Base-by-base conservation (phyloP, 2,329 filamentous ascomycete genomes). In the Stagonosporopsis vannaccii region DNA sequence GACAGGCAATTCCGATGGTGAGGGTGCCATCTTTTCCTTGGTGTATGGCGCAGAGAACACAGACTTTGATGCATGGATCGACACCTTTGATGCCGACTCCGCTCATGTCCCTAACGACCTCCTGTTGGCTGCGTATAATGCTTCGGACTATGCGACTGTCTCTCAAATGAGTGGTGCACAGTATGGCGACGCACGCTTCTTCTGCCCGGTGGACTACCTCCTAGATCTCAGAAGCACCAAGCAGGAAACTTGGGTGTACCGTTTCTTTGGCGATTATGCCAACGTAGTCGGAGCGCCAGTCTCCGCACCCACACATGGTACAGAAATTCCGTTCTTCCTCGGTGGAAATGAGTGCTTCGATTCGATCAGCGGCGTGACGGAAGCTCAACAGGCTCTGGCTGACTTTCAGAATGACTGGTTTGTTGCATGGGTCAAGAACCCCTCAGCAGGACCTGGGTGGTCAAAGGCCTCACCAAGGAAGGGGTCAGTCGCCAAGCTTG, bases 291-390 rank as follows among this genome's bases (percentile, higher is more conserved):
- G 56, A 53, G 30, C 47, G 77, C 69, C 73, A 9, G 69, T 70
- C 23, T 66, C 66, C 1, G 71, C 69, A n/a, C 73, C 75, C 6
- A 77, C 75, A 2, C 76, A 78, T 41, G 76, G 75, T 20, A 75
- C 72, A 9, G 75, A 80, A 56, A 76, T 80, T 0, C 76, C 78
- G n/a, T 80, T 79, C 66, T 80, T 80, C 67, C 72, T 79, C 33
- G 78, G 78, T 15, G 78, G 78, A 6, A 80, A 80, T 28, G 77
- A 79, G 56, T 78, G 75, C 56, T 80, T 80, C 50, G 62, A 66
- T 12, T 57, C 62, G 0, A 44, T 63, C 13, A 61, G 76, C 0
- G 64, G 60, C 6, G 77, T 80, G 12, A 80, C 77, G 2, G 60
- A 63, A 0, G 75, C 66, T 0, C 66, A 79, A 47, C 78, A 80